A percentile compares a stretch with the other conserved stretches of the same genome.
Conservation (phyloP, 176 grass and related monocot genomes). For the Metroxylon sagu region DNA sequence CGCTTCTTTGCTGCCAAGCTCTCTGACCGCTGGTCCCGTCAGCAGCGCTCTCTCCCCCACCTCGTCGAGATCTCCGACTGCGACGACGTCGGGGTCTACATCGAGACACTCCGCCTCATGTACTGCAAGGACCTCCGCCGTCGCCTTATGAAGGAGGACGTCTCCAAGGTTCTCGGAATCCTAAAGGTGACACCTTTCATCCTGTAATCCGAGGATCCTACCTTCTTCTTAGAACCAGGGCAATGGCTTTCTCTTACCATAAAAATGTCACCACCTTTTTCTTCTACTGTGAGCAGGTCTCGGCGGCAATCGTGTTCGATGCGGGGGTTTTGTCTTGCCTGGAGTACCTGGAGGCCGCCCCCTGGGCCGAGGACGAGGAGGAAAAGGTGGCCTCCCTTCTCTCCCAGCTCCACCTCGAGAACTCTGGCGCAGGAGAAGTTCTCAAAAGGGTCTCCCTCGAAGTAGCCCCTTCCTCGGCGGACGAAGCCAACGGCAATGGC, state of each 20-base stretch:
- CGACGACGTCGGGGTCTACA: conserved; percentile 89
- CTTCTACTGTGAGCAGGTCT: conserved; percentile 35
- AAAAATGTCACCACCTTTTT: conserved; percentile 5
- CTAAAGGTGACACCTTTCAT: conserved; percentile 41
- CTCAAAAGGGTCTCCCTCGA: conserved; percentile 90
- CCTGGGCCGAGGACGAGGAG: conserved; percentile 6
- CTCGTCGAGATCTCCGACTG: conserved; percentile 97
- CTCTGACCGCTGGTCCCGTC: conserved; percentile 92
- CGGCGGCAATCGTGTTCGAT: conserved; percentile 77
- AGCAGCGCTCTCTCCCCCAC: conserved; percentile 88
- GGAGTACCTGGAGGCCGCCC: conserved; percentile 20
- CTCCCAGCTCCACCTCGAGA: conserved; percentile 85
- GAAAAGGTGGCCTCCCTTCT: conserved; percentile 50
- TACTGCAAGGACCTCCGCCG: conserved; percentile 93
- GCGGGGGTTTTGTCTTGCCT: conserved; percentile 61
- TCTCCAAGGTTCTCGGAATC: conserved; percentile 85
- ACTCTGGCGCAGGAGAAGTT: conserved; percentile 72
- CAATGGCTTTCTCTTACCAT: too few species aligned
- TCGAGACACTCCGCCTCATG: conserved; percentile 92
- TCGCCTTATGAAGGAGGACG: conserved; percentile 87
- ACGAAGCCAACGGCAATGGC: conserved; percentile 25
- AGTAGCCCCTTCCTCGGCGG: conserved; percentile 20
- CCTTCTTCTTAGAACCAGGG: too few species aligned
- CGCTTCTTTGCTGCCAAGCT: conserved; percentile 95
- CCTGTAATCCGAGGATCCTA: too few species aligned